Percentiles rank a stretch among this genome's conserved stretches.
phyloP scores from a whole-genome alignment of 2,329 filamentous ascomycete genomes.

The Colletotrichum sp. region DNA sequence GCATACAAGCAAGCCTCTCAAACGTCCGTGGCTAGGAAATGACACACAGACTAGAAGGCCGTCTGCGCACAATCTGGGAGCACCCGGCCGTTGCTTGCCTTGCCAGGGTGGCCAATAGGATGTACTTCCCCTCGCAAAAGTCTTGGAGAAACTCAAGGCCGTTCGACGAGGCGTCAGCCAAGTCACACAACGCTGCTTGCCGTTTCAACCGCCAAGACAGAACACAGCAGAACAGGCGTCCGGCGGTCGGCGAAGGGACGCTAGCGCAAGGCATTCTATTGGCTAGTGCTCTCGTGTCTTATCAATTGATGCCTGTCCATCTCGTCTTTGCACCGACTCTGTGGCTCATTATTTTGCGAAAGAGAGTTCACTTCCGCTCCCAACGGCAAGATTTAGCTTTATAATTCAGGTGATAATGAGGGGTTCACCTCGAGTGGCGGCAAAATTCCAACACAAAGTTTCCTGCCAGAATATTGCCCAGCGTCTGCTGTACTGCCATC shows the following conservation, averaged over 20 bases:
- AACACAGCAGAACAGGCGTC: background rate
- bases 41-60: background rate
- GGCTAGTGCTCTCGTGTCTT: background rate
- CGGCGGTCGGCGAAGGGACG: background rate
- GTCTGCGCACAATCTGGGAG: background rate
- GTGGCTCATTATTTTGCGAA: background rate
- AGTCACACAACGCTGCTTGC: background rate
- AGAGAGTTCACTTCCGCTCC: background rate
- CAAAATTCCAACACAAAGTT: background rate
- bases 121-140: background rate
- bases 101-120: background rate
- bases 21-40: background rate
- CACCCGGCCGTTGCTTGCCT: background rate
- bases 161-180: constrained; percentile 14
- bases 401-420: background rate
- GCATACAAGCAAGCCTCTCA: background rate
- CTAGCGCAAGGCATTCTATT: background rate
- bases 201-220: background rate
- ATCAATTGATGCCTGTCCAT: background rate
- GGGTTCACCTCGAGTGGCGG: background rate
- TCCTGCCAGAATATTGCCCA: background rate
- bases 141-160: constrained; percentile 6
- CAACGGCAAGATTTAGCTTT: background rate
- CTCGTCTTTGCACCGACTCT: background rate
- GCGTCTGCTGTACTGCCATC: background rate